Evolutionary conservation across 169 alveolate genomes (phyloP).

Genomic region (Babesia bigemina): DNA sequence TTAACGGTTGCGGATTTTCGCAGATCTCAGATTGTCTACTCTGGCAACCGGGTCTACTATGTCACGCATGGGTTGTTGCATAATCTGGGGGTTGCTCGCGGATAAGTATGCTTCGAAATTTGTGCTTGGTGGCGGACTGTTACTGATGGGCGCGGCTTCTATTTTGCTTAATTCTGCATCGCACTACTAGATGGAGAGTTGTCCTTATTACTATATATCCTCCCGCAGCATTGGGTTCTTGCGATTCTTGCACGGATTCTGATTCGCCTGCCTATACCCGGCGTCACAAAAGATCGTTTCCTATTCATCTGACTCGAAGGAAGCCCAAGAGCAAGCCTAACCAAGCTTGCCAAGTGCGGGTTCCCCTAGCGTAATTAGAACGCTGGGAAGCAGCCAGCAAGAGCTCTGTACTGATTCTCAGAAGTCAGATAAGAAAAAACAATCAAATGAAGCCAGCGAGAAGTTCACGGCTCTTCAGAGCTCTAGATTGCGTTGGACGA

Average conservation of each 20-base stretch:
- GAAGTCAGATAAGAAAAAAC: neutral
- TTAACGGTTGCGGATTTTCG: constrained; percentile 73
- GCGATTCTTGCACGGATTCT: constrained; percentile 46
- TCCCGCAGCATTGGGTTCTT: constrained; percentile 30
- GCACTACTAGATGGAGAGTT: constrained; percentile 23
- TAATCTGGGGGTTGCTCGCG: constrained; percentile 88
- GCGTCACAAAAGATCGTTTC: constrained; percentile 25
- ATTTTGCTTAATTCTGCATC: constrained; percentile 70
- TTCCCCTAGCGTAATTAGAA: no score
- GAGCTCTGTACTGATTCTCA: neutral
- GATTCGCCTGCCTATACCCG: constrained; percentile 41
- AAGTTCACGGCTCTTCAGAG: constrained; percentile 26
- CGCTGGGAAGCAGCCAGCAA: no score
- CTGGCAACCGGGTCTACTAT: constrained; percentile 84
- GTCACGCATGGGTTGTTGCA: constrained; percentile 81
- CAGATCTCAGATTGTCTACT: constrained; percentile 82
- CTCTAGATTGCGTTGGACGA: constrained; percentile 47
- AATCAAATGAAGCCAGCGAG: neutral
- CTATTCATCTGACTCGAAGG: neutral
- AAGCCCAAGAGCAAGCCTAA: no score
- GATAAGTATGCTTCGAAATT: constrained; percentile 83
- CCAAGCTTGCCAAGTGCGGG: no score
- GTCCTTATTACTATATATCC: neutral
- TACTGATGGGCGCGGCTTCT: constrained; percentile 85
- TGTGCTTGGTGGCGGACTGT: constrained; percentile 83